Conservation (phyloP, 495 filamentous ascomycete genomes). For the Neurospora sp. region DNA sequence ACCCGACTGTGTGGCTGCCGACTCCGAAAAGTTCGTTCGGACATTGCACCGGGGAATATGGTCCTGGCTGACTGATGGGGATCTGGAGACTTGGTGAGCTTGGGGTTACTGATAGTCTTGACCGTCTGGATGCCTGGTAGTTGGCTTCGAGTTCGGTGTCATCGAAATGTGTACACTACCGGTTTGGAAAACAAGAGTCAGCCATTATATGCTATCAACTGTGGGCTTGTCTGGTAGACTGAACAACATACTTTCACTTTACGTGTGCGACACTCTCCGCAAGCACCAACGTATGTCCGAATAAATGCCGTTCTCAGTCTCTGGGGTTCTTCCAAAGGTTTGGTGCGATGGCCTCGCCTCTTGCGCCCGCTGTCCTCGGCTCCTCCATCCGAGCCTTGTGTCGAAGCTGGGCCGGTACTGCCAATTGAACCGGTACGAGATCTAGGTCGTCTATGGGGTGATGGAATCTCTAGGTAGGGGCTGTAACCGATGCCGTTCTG, state of each 20-base stretch:
- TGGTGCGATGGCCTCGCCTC: constrained; percentile 7
- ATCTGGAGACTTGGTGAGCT: background rate
- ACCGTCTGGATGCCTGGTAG: constrained; percentile 1
- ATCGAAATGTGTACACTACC: constrained; percentile 9
- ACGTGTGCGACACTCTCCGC: constrained; percentile 13
- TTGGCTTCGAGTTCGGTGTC: background rate
- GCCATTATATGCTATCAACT: background rate
- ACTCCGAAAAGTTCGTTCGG: background rate
- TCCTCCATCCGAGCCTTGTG: background rate
- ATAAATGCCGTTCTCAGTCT: constrained; percentile 16
- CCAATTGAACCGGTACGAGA: background rate
- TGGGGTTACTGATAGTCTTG: background rate
- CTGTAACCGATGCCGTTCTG: background rate
- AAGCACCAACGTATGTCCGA: constrained; percentile 17
- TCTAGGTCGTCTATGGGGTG: background rate
- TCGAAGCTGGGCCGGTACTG: background rate
- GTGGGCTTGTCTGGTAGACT: background rate
- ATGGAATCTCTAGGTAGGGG: background rate
- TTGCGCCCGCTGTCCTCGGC: background rate
- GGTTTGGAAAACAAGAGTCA: background rate
- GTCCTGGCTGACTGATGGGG: background rate
- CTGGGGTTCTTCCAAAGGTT: constrained; percentile 5
- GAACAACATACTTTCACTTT: constrained; percentile 13
- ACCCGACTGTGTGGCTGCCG: background rate
- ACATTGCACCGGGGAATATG: background rate